Evolutionary conservation across 371 early-diverging fungal genomes (phyloP), one percentile per base, ranked within the genome.

Genomic region (Phascolomyces articulosus): DNA sequence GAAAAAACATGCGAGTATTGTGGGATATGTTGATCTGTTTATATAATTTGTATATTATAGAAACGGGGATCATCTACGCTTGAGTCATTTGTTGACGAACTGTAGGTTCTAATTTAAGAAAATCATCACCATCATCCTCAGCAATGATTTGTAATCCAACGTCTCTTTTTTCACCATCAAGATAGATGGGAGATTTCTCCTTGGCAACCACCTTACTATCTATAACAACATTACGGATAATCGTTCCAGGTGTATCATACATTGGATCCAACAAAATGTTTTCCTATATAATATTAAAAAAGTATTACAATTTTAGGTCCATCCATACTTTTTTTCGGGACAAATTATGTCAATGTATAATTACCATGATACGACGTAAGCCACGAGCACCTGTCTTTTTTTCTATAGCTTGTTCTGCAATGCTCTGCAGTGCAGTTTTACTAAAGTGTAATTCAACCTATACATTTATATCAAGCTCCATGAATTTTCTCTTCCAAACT

Each of bases 381-480:
- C 96, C 96, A 38, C 96, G 85, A 15, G 96, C 96, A 18, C 96
- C 96, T 0, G 95, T 95, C 63, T 91, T 90, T 66, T 92, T 94
- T 63, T 88, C 86, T 16, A 91, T 82, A 1, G 95, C 95, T 60
- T 86, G 82, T 41, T 84, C 74, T 9, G 95, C 95, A 60, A 96
- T 88, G 13, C 78, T 64, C 20, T 75, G 75, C 9, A 96, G 81
- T 15, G 95, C 91, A 1, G 74, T 65, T n/a, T 87, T 76, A 16
- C 93, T 90, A 63, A 95, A 92, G 3, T 85, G 81, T 27, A 95
- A 74, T 47, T 88, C 82, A 18, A 79, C 72, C 75, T 80, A 49
- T 51, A 7, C 24, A 23, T 24, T 44, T 34, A 34, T n/a, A 20
- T 18, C 55, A 34, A 0, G n/a, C n/a, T n/a, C n/a, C n/a, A n/a